Percentiles rank a stretch among this genome's conserved stretches.
phyloP scores from a whole-genome alignment of 768 basidiomycete species.

The Collybia sordida region DNA sequence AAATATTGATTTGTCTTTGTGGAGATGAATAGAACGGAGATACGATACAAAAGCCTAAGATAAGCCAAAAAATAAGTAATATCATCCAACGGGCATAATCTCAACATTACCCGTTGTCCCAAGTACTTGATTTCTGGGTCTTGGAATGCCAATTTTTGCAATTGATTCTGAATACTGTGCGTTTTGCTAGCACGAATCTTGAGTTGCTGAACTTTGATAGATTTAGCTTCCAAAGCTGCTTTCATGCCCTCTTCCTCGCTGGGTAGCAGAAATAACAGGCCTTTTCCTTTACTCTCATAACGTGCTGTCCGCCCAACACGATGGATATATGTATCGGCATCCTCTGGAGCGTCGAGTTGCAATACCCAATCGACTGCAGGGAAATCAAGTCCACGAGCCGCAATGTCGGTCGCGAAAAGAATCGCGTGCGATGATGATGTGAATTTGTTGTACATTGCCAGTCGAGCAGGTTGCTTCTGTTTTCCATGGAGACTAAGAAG shows the following conservation, averaged over 20 bases:
- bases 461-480: slow-evolving; percentile 89
- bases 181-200: slow-evolving; percentile 90
- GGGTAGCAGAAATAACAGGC: slow-evolving; percentile 77
- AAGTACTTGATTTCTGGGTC: slow-evolving; percentile 97
- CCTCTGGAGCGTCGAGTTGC: slow-evolving; percentile 94
- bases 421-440: slow-evolving; percentile 79
- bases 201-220: slow-evolving; percentile 71
- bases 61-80: background rate
- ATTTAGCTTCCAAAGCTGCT: slow-evolving; percentile 66
- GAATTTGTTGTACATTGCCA: slow-evolving; percentile 84
- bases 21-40: slow-evolving; percentile 86
- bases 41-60: slow-evolving; percentile 93
- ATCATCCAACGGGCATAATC: slow-evolving; percentile 22
- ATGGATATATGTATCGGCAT: slow-evolving; percentile 97
- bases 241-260: slow-evolving; percentile 94
- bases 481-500: slow-evolving; percentile 96
- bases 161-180: slow-evolving; percentile 77
- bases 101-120: slow-evolving; percentile 71
- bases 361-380: slow-evolving; percentile 96
- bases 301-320: slow-evolving; percentile 94
- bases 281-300: slow-evolving; percentile 89
- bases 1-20: slow-evolving; percentile 93
- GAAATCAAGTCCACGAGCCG: slow-evolving; percentile 95
- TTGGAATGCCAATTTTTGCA: slow-evolving; percentile 92
- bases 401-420: slow-evolving; percentile 94